Percentiles rank a stretch among this genome's conserved stretches.
Evolutionary conservation across 2,329 filamentous ascomycete species (phyloP).

Genomic region (Aspergillus sclerotialis): DNA sequence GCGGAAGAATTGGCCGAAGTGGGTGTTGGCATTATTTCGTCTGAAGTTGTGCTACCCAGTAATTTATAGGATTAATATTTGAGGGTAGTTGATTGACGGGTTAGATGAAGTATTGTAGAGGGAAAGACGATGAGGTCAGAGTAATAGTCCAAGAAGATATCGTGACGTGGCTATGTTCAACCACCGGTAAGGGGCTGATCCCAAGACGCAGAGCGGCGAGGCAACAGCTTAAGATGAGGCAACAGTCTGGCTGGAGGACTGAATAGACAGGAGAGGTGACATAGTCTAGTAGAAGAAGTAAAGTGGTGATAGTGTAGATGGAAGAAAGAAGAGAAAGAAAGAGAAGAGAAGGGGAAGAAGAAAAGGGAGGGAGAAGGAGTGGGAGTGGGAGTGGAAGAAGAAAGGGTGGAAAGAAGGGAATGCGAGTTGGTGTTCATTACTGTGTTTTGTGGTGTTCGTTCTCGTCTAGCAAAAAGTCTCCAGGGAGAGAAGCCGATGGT

Average conservation of each 20-base stretch:
- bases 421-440: background rate
- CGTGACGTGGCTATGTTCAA: background rate
- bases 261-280: conserved; percentile 10
- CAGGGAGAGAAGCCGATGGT: no score
- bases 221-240: background rate
- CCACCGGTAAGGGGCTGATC: no score
- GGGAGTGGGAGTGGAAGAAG: background rate
- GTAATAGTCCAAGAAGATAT: background rate
- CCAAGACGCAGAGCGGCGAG: background rate
- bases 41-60: background rate
- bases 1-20: conserved; percentile 20
- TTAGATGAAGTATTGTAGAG: background rate
- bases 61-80: background rate
- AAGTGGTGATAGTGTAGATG: conserved; percentile 3
- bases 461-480: no score
- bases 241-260: conserved; percentile 8
- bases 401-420: conserved; percentile 1
- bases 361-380: conserved; percentile 2
- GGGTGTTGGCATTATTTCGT: conserved; percentile 6
- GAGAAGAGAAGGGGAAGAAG: background rate
- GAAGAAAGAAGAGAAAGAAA: background rate
- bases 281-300: background rate
- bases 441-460: no score
- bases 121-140: no score
- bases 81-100: conserved; percentile 1